A percentile compares a stretch with the other conserved stretches of the same genome.
Conservation (phyloP, 768 basidiomycete species). For the Rhodotorula toruloides region DNA sequence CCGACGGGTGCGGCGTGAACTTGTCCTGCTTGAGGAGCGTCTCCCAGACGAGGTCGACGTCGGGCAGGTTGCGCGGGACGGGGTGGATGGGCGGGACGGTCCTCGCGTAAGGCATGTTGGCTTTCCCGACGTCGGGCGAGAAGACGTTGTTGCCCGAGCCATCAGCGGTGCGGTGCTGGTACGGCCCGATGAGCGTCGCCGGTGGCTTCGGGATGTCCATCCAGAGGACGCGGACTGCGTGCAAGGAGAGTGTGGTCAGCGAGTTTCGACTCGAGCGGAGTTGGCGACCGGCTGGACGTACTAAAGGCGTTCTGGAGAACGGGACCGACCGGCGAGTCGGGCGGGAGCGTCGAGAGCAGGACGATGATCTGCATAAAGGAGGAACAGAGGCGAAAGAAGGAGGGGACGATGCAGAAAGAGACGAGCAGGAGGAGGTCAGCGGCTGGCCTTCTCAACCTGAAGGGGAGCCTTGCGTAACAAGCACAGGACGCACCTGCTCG, state of each 20-base stretch:
- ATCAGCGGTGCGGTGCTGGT: slow-evolving; percentile 60
- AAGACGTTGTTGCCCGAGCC: slow-evolving; percentile 70
- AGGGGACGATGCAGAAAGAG: background rate
- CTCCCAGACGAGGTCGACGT: slow-evolving; percentile 62
- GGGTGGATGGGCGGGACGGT: slow-evolving; percentile 18
- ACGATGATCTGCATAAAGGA: slow-evolving; percentile 12
- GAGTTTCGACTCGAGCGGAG: background rate
- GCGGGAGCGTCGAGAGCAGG: slow-evolving; percentile 20
- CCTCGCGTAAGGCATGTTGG: slow-evolving; percentile 53
- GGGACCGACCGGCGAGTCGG: slow-evolving; percentile 15
- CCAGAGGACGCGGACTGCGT: slow-evolving; percentile 28
- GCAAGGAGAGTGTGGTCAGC: too few species aligned
- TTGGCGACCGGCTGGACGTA: background rate
- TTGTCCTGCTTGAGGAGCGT: slow-evolving; percentile 65
- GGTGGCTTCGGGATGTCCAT: slow-evolving; percentile 61
- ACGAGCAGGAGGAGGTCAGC: background rate
- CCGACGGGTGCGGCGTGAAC: slow-evolving; percentile 57
- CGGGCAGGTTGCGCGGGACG: slow-evolving; percentile 51
- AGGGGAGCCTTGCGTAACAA: background rate
- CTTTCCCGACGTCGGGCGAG: slow-evolving; percentile 68
- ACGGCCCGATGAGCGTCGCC: slow-evolving; percentile 21
- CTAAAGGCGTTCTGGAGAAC: slow-evolving; percentile 5
- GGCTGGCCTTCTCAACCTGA: background rate
- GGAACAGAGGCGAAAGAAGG: background rate
- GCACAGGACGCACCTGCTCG: slow-evolving; percentile 6